These are phyloP conservation scores for Ascomycota sp. DNA, from an alignment of 2,329 filamentous ascomycete species.

Conservation along the genomic window DNA sequence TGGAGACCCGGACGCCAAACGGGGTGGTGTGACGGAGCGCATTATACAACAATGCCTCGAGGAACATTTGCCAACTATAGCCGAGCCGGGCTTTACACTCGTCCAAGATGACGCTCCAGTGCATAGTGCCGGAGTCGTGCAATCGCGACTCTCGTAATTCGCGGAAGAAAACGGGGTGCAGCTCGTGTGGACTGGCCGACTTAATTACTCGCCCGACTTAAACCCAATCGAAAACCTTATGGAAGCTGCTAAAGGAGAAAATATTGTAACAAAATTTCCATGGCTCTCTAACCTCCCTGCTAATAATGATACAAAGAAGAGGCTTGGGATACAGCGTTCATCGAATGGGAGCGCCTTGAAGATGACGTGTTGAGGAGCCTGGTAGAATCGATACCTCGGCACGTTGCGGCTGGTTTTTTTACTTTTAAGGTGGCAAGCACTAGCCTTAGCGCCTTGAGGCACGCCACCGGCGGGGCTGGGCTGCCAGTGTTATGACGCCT, in stretches of 20 bases:
- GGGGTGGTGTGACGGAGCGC: neutral
- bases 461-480: too few relatives aligned
- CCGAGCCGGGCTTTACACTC: neutral
- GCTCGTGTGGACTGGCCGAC: neutral
- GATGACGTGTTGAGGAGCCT: neutral
- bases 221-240: neutral
- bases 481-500: too few relatives aligned
- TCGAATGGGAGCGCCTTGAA: neutral
- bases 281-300: neutral
- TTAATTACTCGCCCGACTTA: neutral
- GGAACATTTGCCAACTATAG: neutral
- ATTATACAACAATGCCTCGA: neutral
- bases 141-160: neutral
- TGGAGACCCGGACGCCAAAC: neutral
- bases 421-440: too few relatives aligned
- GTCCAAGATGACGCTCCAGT: neutral
- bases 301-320: neutral
- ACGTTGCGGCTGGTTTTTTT: too few relatives aligned
- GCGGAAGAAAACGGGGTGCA: neutral
- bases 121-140: neutral
- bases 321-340: neutral
- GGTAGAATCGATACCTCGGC: neutral
- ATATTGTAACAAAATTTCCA: neutral
- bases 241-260: neutral
- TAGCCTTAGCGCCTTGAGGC: too few relatives aligned